Evolutionary conservation across 345 rosid genomes (phyloP).

Genomic region (Brassica cretica): DNA sequence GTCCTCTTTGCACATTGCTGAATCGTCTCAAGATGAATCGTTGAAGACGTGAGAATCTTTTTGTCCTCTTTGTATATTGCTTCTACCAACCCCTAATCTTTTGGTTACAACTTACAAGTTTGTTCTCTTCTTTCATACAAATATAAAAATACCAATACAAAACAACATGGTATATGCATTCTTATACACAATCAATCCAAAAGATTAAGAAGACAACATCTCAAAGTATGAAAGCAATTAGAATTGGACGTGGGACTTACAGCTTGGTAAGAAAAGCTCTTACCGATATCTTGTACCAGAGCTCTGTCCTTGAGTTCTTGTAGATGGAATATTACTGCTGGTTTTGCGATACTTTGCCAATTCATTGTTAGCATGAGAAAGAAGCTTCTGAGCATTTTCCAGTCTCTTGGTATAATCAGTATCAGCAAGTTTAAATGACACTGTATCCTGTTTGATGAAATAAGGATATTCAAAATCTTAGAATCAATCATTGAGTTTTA

Average conservation of each 20-base stretch:
- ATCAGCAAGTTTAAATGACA: constrained; percentile 37
- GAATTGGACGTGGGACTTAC: constrained; percentile 4
- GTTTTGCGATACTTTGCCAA: constrained; percentile 52
- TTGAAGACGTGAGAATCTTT: too few species aligned
- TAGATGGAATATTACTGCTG: constrained; percentile 39
- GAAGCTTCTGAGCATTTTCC: constrained; percentile 56
- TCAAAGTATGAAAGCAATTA: background rate
- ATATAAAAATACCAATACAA: constrained; percentile 19
- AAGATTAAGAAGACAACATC: background rate
- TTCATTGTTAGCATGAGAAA: constrained; percentile 54
- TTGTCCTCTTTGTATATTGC: too few species aligned
- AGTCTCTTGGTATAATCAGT: constrained; percentile 47
- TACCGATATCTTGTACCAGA: constrained; percentile 44
- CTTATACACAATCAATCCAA: constrained; percentile 13
- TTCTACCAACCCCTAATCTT: too few species aligned
- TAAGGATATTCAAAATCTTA: constrained; percentile 6
- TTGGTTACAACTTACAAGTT: too few species aligned
- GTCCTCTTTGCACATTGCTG: too few species aligned
- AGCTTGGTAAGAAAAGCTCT: background rate
- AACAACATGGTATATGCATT: constrained; percentile 19
- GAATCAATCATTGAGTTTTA: constrained; percentile 11
- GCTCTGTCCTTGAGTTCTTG: constrained; percentile 42
- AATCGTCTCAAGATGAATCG: too few species aligned
- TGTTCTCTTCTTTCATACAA: background rate
- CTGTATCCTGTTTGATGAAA: constrained; percentile 46